Evolutionary conservation across 805 yeast genomes (phyloP), one percentile per base, ranked within the genome.

Genomic region (Starmerella vaccinii): DNA sequence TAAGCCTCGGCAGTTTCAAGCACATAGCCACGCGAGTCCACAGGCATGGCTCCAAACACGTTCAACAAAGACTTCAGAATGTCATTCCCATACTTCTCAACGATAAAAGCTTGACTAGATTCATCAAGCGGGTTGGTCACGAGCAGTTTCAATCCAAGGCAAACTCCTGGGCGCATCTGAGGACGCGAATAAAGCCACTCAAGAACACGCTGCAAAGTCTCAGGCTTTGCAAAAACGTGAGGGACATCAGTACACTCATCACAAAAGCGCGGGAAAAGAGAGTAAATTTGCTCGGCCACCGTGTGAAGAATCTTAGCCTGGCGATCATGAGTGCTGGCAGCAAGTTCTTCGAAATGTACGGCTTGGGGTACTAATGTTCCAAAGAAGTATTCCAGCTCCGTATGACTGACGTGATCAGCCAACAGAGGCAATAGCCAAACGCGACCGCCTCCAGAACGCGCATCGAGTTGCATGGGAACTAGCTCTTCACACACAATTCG

Each of bases 371-470:
- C 65, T 47, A 92, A 75, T 34, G 80, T 71, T 21, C 67, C 66
- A 52, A 76, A 73, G 67, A 78, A 92, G 63, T 73, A 85, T 0
- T 75, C 70, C 50, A 92, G 70, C 43, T 75, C 73, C 1, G 97
- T 82, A 60, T 78, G 76, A 59, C 81, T 76, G 24, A 87, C 83
- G 61, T 85, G 80, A 61, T 89, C 97, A 69, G 97, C 82, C 54
- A 92, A 74, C 30, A 92, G 65, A 10, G 98, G 98, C 57, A 92
- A 74, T 59, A 92, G 63, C 97, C 97, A 92, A 42, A 97, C 97
- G 64, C 97, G 78, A 42, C 97, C 97, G n/a, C 81, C 75, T 39
- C 74, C 72, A 29, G 69, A 67, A 1, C 56, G 65, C 5, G 82
- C 77, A 42, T 75, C 74, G 59, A 92, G 72, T 62, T 90, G 87